Base-by-base conservation (phyloP, 2,329 filamentous ascomycete genomes). In the Talaromyces sp. region DNA sequence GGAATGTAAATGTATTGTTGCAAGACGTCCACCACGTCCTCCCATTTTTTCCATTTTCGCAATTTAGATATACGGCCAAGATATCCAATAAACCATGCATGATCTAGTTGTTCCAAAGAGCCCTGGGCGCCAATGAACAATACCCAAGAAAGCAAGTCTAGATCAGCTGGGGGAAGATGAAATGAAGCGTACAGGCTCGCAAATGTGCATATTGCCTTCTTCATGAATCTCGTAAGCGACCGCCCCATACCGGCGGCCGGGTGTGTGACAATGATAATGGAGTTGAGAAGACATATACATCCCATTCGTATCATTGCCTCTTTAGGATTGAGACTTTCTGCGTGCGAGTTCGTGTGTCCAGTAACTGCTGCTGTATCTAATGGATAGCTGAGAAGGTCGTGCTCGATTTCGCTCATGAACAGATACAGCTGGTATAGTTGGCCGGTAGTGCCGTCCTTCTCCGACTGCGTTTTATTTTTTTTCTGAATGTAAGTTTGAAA, bases 311-410 rank as follows among this genome's bases (percentile, higher is more conserved):
- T 68, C 56, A 74, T 65, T 8, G 67, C 65, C 62, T 75, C 73
- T 33, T 74, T 60, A 3, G 71, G 69, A 61, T 71, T 63, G 18
- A 69, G 55, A 53, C 14, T 58, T 14, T 30, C 16, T 31, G 12
- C 8, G 14, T 44, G 31, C 6, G 53, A 34, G 27, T 47, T 9
- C 18, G 50, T 52, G 9, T 52, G 14, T 28, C 23, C 23, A 7
- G 12, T n/a, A 31, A 10, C 18, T 30, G 27, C 12, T n/a, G 50
- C 27, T 28, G 27, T 18, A 31, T 56, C 10, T 5, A n/a, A 75
- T 27, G 75, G 69, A 61, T 78, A 77, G 33, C 72, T 74, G 6
- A 77, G 65, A 18, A 77, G 68, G 61, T 75, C 74, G 59, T 76
- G 72, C 63, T 78, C 75, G 23, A 72, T 63, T 63, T 76, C 72